phyloP scores from a whole-genome alignment of 495 filamentous ascomycete species.

The Hypoxylon trugodes region DNA sequence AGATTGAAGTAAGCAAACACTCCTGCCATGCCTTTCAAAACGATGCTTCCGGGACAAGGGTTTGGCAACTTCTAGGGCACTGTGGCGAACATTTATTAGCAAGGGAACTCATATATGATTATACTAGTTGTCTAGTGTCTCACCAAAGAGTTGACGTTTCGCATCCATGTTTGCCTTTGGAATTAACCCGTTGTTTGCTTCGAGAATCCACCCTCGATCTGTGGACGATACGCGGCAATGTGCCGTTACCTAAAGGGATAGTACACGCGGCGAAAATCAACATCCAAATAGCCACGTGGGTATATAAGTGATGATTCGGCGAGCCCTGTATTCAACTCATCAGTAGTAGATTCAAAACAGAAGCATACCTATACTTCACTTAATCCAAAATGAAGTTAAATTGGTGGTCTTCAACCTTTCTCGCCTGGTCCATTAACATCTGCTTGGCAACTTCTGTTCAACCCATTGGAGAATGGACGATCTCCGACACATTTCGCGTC shows the following conservation, averaged over 20 bases:
- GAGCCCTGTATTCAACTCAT: neutral
- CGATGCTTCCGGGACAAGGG: neutral
- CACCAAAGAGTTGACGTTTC: neutral
- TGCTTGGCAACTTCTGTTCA: neutral
- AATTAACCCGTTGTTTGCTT: constrained; percentile 15
- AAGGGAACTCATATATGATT: constrained; percentile 1
- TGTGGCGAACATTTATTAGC: neutral
- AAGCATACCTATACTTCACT: neutral
- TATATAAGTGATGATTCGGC: neutral
- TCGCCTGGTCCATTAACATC: neutral
- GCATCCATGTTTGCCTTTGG: constrained; percentile 20
- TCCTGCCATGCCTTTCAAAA: neutral
- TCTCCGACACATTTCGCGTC: constrained; percentile 10
- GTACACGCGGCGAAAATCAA: neutral
- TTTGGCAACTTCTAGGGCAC: neutral
- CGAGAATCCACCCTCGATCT: neutral
- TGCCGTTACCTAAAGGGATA: neutral
- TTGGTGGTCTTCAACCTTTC: neutral
- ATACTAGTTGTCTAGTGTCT: constrained; percentile 12
- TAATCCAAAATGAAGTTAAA: constrained; percentile 13
- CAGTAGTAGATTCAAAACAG: neutral
- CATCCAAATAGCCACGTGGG: neutral
- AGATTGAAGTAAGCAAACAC: constrained; percentile 13
- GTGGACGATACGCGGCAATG: neutral
- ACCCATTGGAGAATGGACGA: constrained; percentile 4